Percentiles rank a stretch among this genome's conserved stretches.
phyloP scores from a whole-genome alignment of 805 yeast genomes.

The Yarrowia sp. region DNA sequence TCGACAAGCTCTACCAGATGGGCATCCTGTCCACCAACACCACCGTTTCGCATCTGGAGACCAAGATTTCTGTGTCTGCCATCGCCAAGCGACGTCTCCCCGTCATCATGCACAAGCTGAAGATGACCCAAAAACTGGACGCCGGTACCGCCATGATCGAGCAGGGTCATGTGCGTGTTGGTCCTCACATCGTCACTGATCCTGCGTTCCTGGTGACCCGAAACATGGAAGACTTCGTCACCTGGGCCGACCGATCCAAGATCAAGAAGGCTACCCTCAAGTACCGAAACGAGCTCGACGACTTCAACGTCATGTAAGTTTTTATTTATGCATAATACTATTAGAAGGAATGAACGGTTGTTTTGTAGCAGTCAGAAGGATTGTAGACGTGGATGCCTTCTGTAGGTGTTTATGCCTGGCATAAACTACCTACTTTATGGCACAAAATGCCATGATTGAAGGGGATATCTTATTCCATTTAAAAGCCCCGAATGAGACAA shows the following conservation, averaged over 20 bases:
- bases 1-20: slow-evolving; percentile 85
- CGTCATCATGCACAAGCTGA: slow-evolving; percentile 88
- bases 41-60: slow-evolving; percentile 88
- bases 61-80: slow-evolving; percentile 87
- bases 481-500: no score
- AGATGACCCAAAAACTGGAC: slow-evolving; percentile 84
- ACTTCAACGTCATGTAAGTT: slow-evolving; percentile 53
- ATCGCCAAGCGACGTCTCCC: slow-evolving; percentile 89
- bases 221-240: slow-evolving; percentile 91
- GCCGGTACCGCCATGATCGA: slow-evolving; percentile 92
- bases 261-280: slow-evolving; percentile 84
- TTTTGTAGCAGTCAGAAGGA: not conserved
- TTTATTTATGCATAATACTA: slow-evolving; percentile 47
- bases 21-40: slow-evolving; percentile 81
- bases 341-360: not conserved
- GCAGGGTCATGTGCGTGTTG: slow-evolving; percentile 97
- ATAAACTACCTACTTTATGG: no score
- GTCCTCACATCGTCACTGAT: slow-evolving; percentile 93
- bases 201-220: slow-evolving; percentile 93
- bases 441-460: no score
- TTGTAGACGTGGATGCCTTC: no score
- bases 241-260: slow-evolving; percentile 97
- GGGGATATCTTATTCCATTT: no score
- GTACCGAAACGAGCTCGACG: slow-evolving; percentile 70
- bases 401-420: no score